These are phyloP conservation scores for Emergomyces africanus DNA, from an alignment of 2,329 filamentous ascomycete genomes.

Conservation along the genomic window DNA sequence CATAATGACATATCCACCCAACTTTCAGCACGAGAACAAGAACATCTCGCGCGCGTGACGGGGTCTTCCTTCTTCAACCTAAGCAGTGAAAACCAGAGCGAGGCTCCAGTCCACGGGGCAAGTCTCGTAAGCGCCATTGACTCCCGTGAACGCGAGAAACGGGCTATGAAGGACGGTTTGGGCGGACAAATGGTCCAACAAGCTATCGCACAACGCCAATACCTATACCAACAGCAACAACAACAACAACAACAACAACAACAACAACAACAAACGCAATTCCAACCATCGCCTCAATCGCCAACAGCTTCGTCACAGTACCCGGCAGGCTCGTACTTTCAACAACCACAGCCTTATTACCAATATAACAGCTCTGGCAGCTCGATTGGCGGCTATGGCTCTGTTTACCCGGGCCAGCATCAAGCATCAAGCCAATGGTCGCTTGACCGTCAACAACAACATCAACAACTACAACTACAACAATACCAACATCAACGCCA, in stretches of 20 bases:
- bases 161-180: constrained; percentile 54
- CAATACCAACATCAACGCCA: not conserved
- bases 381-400: not conserved
- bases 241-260: no score
- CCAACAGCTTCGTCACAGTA: constrained; percentile 22
- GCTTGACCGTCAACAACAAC: not conserved
- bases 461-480: not conserved
- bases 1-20: constrained; percentile 42
- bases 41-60: constrained; percentile 73
- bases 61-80: constrained; percentile 63
- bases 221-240: no score
- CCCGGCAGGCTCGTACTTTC: constrained; percentile 8
- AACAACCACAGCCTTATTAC: constrained; percentile 7
- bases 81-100: constrained; percentile 40
- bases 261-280: constrained; percentile 36
- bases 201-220: constrained; percentile 57
- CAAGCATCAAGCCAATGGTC: not conserved
- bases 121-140: constrained; percentile 71
- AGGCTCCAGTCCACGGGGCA: constrained; percentile 37
- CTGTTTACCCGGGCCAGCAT: constrained; percentile 7
- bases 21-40: constrained; percentile 77
- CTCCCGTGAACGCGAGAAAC: constrained; percentile 63
- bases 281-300: constrained; percentile 18
- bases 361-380: constrained; percentile 4
- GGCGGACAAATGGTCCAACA: constrained; percentile 60